These are phyloP conservation scores for Macrocybe gigantea DNA, from an alignment of 768 basidiomycete species.

Conservation along the genomic window DNA sequence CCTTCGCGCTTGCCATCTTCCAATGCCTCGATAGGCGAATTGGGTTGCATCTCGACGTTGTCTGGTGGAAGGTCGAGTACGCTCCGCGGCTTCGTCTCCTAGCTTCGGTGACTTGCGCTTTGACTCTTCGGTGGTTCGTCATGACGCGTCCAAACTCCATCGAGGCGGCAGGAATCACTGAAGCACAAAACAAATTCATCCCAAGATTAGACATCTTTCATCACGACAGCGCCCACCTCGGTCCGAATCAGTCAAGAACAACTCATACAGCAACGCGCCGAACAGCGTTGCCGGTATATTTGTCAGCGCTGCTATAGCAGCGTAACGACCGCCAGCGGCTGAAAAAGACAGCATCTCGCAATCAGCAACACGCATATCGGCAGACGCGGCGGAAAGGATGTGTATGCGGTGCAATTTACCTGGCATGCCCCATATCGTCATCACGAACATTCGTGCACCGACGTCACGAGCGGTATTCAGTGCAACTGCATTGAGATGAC, in stretches of 20 bases:
- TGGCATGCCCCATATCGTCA: conserved; percentile 54
- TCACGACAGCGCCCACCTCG: conserved; percentile 35
- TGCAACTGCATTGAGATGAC: conserved; percentile 31
- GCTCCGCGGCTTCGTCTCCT: too few relatives aligned
- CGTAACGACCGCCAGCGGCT: conserved; percentile 51
- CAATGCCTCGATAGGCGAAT: too few relatives aligned
- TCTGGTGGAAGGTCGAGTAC: too few relatives aligned
- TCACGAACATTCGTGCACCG: conserved; percentile 53
- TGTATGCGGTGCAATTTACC: conserved; percentile 18
- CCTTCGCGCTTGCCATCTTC: too few relatives aligned
- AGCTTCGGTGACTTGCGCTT: too few relatives aligned
- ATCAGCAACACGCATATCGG: not conserved
- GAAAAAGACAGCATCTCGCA: not conserved
- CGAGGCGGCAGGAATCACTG: not conserved
- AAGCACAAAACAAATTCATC: not conserved
- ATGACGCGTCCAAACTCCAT: not conserved
- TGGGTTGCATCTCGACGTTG: too few relatives aligned
- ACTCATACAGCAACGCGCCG: conserved; percentile 47
- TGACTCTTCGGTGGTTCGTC: conserved; percentile 1
- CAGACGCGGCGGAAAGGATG: too few relatives aligned
- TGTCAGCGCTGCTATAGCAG: conserved; percentile 57
- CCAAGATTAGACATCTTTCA: not conserved
- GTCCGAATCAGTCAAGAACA: conserved; percentile 52
- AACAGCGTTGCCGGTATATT: conserved; percentile 62
- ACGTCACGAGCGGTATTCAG: conserved; percentile 67